phyloP scores from a whole-genome alignment of 2,329 filamentous ascomycete species.

The Bipolaris sorokiniana region DNA sequence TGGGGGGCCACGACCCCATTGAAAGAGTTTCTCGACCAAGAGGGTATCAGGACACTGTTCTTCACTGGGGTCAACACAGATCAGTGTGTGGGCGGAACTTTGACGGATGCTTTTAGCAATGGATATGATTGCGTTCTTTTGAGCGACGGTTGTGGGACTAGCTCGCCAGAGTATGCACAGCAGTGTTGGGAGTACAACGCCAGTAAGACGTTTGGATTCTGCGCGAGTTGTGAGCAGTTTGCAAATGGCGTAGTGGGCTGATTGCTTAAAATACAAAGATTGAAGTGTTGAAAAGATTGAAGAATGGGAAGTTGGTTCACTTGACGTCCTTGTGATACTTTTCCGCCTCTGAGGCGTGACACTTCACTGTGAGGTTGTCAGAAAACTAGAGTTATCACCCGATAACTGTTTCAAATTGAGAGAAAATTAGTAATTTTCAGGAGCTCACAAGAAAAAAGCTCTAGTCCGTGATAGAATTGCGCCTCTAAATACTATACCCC shows the following conservation, averaged over 20 bases:
- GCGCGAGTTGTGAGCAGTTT: slow-evolving; percentile 46
- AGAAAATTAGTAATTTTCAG: too few relatives aligned
- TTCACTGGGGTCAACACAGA: slow-evolving; percentile 54
- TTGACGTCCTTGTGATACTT: too few relatives aligned
- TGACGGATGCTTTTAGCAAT: slow-evolving; percentile 52
- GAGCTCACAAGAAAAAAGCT: too few relatives aligned
- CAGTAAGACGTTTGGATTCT: slow-evolving; percentile 51
- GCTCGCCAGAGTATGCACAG: slow-evolving; percentile 49
- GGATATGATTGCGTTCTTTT: slow-evolving; percentile 53
- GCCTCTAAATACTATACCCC: neutral
- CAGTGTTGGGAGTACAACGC: slow-evolving; percentile 51
- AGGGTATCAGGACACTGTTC: slow-evolving; percentile 49
- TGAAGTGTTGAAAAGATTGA: too few relatives aligned
- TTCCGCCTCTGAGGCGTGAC: too few relatives aligned
- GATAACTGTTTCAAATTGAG: too few relatives aligned
- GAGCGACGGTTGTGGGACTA: slow-evolving; percentile 51
- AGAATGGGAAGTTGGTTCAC: too few relatives aligned
- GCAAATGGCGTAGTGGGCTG: slow-evolving; percentile 25
- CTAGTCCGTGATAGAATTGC: too few relatives aligned
- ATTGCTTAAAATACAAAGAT: too few relatives aligned
- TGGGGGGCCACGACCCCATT: slow-evolving; percentile 46
- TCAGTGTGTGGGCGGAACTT: slow-evolving; percentile 52
- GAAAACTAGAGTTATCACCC: too few relatives aligned
- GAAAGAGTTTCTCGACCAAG: slow-evolving; percentile 48
- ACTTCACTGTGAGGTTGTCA: too few relatives aligned